Base-by-base conservation (phyloP, 345 rosid species). In the Eucalyptus polyanthemos region DNA sequence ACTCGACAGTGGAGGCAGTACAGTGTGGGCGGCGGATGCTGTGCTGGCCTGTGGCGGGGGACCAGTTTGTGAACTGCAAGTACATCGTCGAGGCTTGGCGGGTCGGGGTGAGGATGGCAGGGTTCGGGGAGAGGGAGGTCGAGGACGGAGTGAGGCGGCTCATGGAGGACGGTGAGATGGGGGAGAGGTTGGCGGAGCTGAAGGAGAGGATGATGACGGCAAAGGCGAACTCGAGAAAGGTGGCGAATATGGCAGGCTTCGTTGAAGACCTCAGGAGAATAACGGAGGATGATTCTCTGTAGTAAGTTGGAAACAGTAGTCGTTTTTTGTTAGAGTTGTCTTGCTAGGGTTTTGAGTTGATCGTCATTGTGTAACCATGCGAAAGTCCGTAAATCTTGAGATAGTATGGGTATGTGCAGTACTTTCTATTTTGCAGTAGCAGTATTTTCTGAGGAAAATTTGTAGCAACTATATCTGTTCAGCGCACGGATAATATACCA, bases 1-100 rank as follows among this genome's bases (percentile, higher is more conserved):
- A 97, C 89, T 97, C 99, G 6, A 95, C 94, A 2, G 88, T 94
- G 93, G 99, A 95, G 90, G 98, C 95, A 11, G 89, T 95, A 14
- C 91, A 91, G 51, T 93, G 93, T 89, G 89, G 83, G 14, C 92
- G 92, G 76, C 91, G 91, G 54, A 91, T 96, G 34, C 44, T 97
- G 50, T 97, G 99, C 89, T 95, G 93, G 87, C 98, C 99, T 1
- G 92, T 97, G 3, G 98, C 97, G 0, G 99, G 98, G 16, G 98
- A 97, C 86, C 99, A 97, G 90, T 96, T 95, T 81, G 89, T 96
- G 50, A 97, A 97, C 53, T 97, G 97, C 69, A 93, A 83, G 87
- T 89, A 89, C 90, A 89, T 89, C 49, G 85, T 69, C 44, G 65
- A 86, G 81, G 90, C 50, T 40, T 89, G 90, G 90, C 65, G 21